Percentiles rank a stretch among this genome's conserved stretches.
These are phyloP conservation scores for Epichloe glyceriae DNA, from an alignment of 2,329 filamentous ascomycete genomes.

Conservation along the genomic window DNA sequence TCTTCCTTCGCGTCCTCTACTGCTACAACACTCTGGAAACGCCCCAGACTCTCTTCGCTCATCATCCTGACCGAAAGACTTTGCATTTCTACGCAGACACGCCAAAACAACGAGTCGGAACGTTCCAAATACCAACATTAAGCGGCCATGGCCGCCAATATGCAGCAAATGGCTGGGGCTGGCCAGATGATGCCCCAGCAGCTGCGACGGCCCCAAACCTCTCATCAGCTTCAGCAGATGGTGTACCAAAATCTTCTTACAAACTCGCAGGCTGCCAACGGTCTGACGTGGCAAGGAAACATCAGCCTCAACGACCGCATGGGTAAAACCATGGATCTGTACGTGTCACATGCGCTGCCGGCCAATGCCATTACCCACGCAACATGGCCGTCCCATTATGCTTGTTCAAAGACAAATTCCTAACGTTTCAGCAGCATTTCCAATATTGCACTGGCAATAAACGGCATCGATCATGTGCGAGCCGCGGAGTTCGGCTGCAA, in stretches of 20 bases:
- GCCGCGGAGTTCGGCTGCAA: conserved; percentile 29
- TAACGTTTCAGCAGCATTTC: conserved; percentile 28
- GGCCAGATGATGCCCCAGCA: conserved; percentile 34
- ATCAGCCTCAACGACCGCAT: conserved; percentile 27
- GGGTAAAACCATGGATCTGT: conserved; percentile 31
- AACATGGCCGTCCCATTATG: background rate
- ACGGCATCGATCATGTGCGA: conserved; percentile 25
- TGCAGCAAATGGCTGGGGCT: conserved; percentile 41
- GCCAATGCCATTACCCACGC: background rate
- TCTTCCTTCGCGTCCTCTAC: background rate
- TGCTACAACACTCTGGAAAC: background rate
- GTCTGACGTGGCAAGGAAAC: conserved; percentile 26
- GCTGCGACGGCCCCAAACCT: conserved; percentile 19
- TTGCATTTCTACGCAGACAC: background rate
- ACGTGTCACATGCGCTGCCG: conserved; percentile 11
- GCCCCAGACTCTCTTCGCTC: background rate
- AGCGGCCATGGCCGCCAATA: conserved; percentile 47
- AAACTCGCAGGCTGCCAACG: conserved; percentile 19
- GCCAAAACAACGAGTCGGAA: background rate
- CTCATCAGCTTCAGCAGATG: conserved; percentile 22
- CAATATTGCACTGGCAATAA: conserved; percentile 35
- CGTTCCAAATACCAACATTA: background rate
- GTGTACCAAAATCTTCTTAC: conserved; percentile 28
- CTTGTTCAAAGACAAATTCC: background rate
- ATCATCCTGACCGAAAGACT: background rate